A percentile compares a stretch with the other conserved stretches of the same genome.
phyloP scores from a whole-genome alignment of 305 asterid species.

The Fraxinus platypoda region DNA sequence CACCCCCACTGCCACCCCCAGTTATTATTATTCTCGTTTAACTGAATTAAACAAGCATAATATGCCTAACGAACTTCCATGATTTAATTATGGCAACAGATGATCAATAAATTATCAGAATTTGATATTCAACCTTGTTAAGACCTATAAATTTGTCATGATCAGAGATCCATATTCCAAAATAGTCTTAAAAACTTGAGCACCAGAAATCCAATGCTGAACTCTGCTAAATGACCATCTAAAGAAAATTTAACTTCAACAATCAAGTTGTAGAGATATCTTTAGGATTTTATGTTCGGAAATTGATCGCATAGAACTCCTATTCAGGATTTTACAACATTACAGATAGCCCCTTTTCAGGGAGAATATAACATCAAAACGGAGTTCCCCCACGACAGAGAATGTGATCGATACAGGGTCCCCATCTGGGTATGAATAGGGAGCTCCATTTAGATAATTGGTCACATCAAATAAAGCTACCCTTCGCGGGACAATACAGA shows the following conservation, averaged over 20 bases:
- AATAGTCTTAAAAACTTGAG: background rate
- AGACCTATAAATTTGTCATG: background rate
- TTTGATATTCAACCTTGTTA: background rate
- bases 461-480: background rate
- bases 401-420: background rate
- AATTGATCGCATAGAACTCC: background rate
- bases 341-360: background rate
- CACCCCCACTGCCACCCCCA: background rate
- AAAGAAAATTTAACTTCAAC: background rate
- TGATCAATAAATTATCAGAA: background rate
- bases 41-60: background rate
- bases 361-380: background rate
- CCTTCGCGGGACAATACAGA: background rate
- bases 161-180: background rate
- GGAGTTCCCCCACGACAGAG: background rate
- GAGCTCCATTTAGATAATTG: background rate
- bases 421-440: background rate
- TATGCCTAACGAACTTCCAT: background rate
- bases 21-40: background rate
- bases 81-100: background rate
- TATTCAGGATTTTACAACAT: background rate
- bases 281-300: background rate
- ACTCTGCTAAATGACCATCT: background rate
- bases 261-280: background rate
- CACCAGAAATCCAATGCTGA: background rate